Evolutionary conservation across 768 basidiomycete genomes (phyloP), one percentile per base, ranked within the genome.

Genomic region (Mycena rebaudengoi): DNA sequence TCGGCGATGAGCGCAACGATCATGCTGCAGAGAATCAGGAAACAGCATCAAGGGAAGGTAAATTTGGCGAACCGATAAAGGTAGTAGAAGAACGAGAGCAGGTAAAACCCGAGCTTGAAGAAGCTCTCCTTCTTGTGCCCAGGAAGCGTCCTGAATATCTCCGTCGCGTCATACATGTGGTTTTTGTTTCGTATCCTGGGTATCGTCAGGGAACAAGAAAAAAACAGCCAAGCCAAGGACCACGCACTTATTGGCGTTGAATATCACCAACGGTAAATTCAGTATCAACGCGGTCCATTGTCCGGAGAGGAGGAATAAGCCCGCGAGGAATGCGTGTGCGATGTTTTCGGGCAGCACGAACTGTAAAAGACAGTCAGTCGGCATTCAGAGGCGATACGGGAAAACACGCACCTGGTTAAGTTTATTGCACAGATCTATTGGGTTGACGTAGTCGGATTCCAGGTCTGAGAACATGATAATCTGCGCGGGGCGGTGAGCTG

Each of bases 391-490:
- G 5, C 59, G 23, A 43, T 62, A 26, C 29, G 13, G 28, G 45
- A 25, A 39, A 16, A 26, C 40, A 79, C 84, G 45, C 67, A 97
- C 97, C 80, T 96, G 94, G 76, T 99, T 99, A 72, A 99, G 90
- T 84, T 98, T 98, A 82, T 99, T 99, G 82, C 98, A 99, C 37
- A 99, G 90, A 79, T 99, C 98, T 88, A 99, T 99, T 53, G 98
- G 98, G 80, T 99, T 99, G 85, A 99, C 97, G 82, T 98, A 99
- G 86, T 98, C 96, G 84, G 95, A 98, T 82, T 98, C 97, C 75
- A 99, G 83, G 82, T 99, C 98, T 43, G 96, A 98, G 85, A 99
- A 99, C 97, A 98, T 99, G 84, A 99, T 99, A 73, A 99, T 98
- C 97, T 99, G 70, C 53, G 40, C 21, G 35, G 30, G 33, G 18